Percentiles rank a stretch among this genome's conserved stretches.
These are phyloP conservation scores for Ustilago vetiveriae DNA, from an alignment of 1,284 basidiomycete species.

Conservation along the genomic window DNA sequence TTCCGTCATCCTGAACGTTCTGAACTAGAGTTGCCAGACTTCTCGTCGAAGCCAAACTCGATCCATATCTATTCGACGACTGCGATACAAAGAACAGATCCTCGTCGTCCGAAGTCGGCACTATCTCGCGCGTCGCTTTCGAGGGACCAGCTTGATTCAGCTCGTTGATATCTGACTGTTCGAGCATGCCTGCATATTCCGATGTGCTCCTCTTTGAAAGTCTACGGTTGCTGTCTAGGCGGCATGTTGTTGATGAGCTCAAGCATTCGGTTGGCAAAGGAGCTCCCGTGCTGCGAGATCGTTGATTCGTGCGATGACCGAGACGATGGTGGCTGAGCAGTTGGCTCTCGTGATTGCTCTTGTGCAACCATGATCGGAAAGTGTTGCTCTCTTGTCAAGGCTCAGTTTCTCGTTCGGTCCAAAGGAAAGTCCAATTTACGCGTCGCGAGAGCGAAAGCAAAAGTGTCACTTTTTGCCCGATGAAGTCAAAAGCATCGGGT, in stretches of 20 bases:
- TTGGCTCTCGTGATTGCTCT: neutral
- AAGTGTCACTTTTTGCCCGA: constrained; percentile 28
- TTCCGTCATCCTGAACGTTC: neutral
- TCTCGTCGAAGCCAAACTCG: constrained; percentile 4
- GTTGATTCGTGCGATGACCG: neutral
- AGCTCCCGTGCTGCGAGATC: too few relatives aligned
- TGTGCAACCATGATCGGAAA: too few relatives aligned
- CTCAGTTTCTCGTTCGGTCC: neutral
- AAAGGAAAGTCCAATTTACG: constrained; percentile 18
- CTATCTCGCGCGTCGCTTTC: constrained; percentile 8
- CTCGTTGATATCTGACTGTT: neutral
- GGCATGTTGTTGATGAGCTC: neutral
- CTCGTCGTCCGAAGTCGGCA: constrained; percentile 39
- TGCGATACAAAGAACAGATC: constrained; percentile 38
- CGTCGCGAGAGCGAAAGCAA: constrained; percentile 10
- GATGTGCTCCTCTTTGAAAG: neutral
- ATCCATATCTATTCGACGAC: constrained; percentile 10
- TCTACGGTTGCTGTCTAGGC: neutral
- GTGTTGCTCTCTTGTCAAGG: constrained; percentile 26
- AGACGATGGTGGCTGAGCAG: constrained; percentile 11
- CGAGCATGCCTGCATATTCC: constrained; percentile 29
- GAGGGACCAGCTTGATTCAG: constrained; percentile 2
- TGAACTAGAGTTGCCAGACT: neutral
- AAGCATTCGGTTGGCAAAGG: neutral
- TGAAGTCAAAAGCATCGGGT: too few relatives aligned